Base-by-base conservation (phyloP, 2,329 filamentous ascomycete genomes). In the Monilinia polystroma region DNA sequence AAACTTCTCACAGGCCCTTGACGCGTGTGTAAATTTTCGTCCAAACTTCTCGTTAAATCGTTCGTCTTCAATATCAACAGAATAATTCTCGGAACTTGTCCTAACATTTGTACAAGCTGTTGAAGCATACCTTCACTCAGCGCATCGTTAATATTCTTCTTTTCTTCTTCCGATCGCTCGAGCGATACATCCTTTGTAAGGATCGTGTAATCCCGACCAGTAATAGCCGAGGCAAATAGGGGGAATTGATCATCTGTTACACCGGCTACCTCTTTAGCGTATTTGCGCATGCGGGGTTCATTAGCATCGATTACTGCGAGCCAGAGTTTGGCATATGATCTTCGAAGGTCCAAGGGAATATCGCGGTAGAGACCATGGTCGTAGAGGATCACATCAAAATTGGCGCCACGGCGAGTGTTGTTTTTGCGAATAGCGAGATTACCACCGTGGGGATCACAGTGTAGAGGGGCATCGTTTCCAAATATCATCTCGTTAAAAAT, bases 401-500 rank as follows among this genome's bases (percentile, higher is more conserved):
- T 98, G 51, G 87, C 79, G 5, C 81, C 81, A 73, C 79, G 83
- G 67, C 82, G 81, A 51, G 83, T 81, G 47, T 85, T 82, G 75
- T 94, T 95, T 77, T 91, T 88, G 53, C 93, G 88, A 69, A 99
- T 92, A 29, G 95, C 93, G 66, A 99, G 90, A 75, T 99, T 99
- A 56, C 95, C 95, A 58, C 93, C 95, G 75, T 99, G 95, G 0
- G 95, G 95, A 76, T 99, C 95, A 79, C 95, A 99, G 80, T 99
- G 95, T 51, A 99, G 81, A 0, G 95, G 93, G 0, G 94, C 94
- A 68, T 89, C 85, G 63, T 89, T 86, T 59, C 94, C 93, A 72
- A 99, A 99, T 72, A 99, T 97, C 95, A 99, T 99, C 77, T 98
- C 93, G 81, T 99, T 99, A 84, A 99, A 99, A 68, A 99, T 92